These are phyloP conservation scores for Cercospora brassicicola DNA, from an alignment of 2,329 filamentous ascomycete species.

Conservation along the genomic window DNA sequence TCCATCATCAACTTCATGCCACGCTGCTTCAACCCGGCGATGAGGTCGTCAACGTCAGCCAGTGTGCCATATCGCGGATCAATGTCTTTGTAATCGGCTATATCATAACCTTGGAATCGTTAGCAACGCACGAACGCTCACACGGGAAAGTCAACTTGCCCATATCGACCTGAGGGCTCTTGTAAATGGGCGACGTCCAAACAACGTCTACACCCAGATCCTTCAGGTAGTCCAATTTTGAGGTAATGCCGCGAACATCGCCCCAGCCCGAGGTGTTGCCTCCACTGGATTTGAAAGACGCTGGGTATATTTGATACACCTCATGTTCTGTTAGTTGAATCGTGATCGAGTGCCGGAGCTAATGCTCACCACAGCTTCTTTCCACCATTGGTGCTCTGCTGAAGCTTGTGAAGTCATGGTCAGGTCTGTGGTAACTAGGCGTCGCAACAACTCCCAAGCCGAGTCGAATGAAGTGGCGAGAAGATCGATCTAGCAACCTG, in stretches of 20 bases:
- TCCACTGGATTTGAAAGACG: constrained; percentile 60
- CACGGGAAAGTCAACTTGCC: neutral
- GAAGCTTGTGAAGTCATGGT: neutral
- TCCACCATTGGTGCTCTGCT: constrained; percentile 39
- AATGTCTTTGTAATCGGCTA: constrained; percentile 49
- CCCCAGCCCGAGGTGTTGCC: constrained; percentile 58
- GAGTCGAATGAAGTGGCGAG: neutral
- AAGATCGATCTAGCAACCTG: neutral
- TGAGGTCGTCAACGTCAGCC: constrained; percentile 49
- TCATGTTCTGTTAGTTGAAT: neutral
- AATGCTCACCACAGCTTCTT: constrained; percentile 36
- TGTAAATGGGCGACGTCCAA: constrained; percentile 64
- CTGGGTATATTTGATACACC: constrained; percentile 57
- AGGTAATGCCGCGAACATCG: constrained; percentile 64
- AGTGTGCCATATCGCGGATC: constrained; percentile 51
- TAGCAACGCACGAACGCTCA: neutral
- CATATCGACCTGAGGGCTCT: constrained; percentile 31
- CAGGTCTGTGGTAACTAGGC: neutral
- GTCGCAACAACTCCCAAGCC: neutral
- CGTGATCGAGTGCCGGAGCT: neutral
- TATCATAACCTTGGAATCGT: constrained; percentile 49
- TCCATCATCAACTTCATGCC: constrained; percentile 54
- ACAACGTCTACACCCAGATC: constrained; percentile 64
- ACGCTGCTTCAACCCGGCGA: constrained; percentile 46
- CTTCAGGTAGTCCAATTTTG: constrained; percentile 64